Conservation (phyloP, 2,329 filamentous ascomycete species). For the Fusarium verrucosum region DNA sequence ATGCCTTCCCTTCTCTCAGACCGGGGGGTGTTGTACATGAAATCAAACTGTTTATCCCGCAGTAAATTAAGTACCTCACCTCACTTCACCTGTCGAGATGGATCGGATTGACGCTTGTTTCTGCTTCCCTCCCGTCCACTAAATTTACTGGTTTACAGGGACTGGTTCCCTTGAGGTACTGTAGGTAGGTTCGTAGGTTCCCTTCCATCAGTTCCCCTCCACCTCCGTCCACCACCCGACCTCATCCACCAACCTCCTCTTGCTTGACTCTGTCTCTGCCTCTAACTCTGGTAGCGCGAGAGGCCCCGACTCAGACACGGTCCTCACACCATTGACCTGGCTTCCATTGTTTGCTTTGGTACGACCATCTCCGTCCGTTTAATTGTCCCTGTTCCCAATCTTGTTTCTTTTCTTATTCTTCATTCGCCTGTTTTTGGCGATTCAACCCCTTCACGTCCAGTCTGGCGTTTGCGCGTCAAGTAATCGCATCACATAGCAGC, state of each 20-base stretch:
- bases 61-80: conserved; percentile 7
- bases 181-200: too few relatives aligned
- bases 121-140: conserved; percentile 28
- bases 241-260: too few relatives aligned
- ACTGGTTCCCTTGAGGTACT: conserved; percentile 24
- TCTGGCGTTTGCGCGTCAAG: conserved; percentile 22
- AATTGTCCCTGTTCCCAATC: conserved; percentile 25
- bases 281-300: conserved; percentile 31
- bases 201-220: conserved; percentile 6
- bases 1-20: conserved; percentile 18
- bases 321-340: conserved; percentile 38
- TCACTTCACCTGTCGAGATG: conserved; percentile 4
- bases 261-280: background rate
- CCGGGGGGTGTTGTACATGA: conserved; percentile 20
- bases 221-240: conserved; percentile 9
- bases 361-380: conserved; percentile 23
- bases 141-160: conserved; percentile 4
- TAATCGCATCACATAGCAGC: conserved; percentile 19
- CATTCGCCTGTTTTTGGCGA: conserved; percentile 33
- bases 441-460: conserved; percentile 16
- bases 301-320: conserved; percentile 43
- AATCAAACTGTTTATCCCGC: conserved; percentile 14
- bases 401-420: conserved; percentile 16
- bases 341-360: conserved; percentile 7
- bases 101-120: conserved; percentile 22